Evolutionary conservation across 371 early-diverging fungal species (phyloP).

Genomic region (Mortierella sp.): DNA sequence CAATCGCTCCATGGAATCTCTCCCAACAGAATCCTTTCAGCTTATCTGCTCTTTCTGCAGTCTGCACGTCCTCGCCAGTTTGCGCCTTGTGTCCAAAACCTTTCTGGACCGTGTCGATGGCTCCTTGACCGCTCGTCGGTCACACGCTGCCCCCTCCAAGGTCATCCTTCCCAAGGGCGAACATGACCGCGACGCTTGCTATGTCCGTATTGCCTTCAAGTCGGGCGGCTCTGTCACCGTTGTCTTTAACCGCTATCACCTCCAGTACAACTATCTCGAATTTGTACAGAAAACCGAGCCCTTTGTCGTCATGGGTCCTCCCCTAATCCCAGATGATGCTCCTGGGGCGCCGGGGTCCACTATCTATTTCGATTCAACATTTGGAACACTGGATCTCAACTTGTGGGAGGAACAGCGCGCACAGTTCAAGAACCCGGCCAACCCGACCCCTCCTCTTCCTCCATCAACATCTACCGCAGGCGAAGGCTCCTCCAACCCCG

Average conservation of each 20-base stretch:
- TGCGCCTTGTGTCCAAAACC: constrained; percentile 32
- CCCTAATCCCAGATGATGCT: too few relatives aligned
- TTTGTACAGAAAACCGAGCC: constrained; percentile 21
- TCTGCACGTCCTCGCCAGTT: constrained; percentile 24
- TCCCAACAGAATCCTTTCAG: constrained; percentile 42
- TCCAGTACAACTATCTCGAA: constrained; percentile 44
- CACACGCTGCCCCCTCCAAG: constrained; percentile 11
- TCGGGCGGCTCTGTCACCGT: constrained; percentile 15
- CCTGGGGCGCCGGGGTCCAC: background rate
- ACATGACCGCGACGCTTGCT: constrained; percentile 29
- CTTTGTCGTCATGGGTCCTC: background rate
- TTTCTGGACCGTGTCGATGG: constrained; percentile 42
- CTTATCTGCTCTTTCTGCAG: constrained; percentile 38
- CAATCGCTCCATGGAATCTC: constrained; percentile 12
- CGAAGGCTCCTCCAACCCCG: too few relatives aligned
- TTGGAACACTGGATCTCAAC: constrained; percentile 30
- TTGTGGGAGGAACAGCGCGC: constrained; percentile 30
- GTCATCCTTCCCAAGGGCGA: constrained; percentile 4
- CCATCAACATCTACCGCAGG: background rate
- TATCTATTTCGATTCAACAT: background rate
- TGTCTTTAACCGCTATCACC: constrained; percentile 30
- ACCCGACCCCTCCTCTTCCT: background rate
- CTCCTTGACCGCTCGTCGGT: constrained; percentile 37
- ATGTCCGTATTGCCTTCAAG: constrained; percentile 20
- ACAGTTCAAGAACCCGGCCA: too few relatives aligned